Evolutionary conservation across 257 asterid genomes (phyloP).

Genomic region (Rhazya stricta): DNA sequence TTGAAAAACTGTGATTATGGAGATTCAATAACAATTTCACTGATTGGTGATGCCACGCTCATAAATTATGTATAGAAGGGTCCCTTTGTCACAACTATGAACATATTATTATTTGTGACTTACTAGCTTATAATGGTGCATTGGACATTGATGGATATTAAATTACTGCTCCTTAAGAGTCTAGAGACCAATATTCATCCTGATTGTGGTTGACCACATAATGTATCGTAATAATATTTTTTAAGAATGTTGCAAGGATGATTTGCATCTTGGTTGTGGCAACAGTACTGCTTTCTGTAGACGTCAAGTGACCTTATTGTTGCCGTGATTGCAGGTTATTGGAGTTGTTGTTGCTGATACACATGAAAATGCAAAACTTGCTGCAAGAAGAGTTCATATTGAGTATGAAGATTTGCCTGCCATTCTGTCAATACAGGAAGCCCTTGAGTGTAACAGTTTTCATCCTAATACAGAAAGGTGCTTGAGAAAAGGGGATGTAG

Average conservation of each 20-base stretch:
- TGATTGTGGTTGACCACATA: background rate
- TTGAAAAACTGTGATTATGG: background rate
- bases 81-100: background rate
- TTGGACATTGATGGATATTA: background rate
- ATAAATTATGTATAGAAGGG: background rate
- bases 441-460: constrained; percentile 64
- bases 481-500: constrained; percentile 64
- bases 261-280: background rate
- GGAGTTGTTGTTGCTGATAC: constrained; percentile 97
- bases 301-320: constrained; percentile 2
- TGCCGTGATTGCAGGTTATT: constrained; percentile 50
- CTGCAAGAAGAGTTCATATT: constrained; percentile 76
- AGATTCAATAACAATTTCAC: background rate
- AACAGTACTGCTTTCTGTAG: background rate
- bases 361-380: constrained; percentile 83
- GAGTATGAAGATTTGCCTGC: constrained; percentile 85
- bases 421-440: constrained; percentile 76
- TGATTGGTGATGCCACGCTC: background rate
- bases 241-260: background rate
- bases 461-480: constrained; percentile 68
- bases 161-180: background rate
- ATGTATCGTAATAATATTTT: background rate
- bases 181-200: background rate
- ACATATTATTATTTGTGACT: background rate
- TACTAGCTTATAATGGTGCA: background rate